These are phyloP conservation scores for Evernia prunastri DNA, from an alignment of 495 filamentous ascomycete genomes.

Conservation along the genomic window DNA sequence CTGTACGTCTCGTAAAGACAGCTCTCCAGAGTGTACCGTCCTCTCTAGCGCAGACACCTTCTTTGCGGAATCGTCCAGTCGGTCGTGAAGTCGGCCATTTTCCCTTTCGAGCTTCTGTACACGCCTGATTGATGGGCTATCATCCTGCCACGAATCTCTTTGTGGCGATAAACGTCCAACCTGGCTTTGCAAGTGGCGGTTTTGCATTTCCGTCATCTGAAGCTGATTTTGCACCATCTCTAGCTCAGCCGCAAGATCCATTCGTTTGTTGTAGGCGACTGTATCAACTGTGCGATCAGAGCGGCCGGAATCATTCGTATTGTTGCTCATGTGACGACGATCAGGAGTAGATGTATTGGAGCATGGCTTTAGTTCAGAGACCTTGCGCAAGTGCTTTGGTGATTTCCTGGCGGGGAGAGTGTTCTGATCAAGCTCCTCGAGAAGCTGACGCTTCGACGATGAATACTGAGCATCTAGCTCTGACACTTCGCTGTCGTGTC, in stretches of 20 bases:
- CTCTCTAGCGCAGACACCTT: conserved; percentile 89
- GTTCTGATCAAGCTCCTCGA: conserved; percentile 81
- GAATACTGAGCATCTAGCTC: conserved; percentile 67
- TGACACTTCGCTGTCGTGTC: conserved; percentile 64
- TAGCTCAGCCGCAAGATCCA: conserved; percentile 86
- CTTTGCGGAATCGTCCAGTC: conserved; percentile 90
- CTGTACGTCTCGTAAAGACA: conserved; percentile 86
- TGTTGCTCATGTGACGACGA: conserved; percentile 58
- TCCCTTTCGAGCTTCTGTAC: conserved; percentile 89
- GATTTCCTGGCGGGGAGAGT: conserved; percentile 70
- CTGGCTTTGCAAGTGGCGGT: conserved; percentile 87
- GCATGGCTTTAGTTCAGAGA: conserved; percentile 64
- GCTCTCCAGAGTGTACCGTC: conserved; percentile 77
- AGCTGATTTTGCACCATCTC: conserved; percentile 93
- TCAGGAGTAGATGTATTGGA: conserved; percentile 72
- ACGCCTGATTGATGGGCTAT: conserved; percentile 75
- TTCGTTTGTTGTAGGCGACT: conserved; percentile 76
- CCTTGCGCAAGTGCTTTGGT: conserved; percentile 66
- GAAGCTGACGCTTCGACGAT: conserved; percentile 60
- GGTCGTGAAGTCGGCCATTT: conserved; percentile 86
- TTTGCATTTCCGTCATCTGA: conserved; percentile 93
- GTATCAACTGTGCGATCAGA: conserved; percentile 90
- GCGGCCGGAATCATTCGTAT: conserved; percentile 68
- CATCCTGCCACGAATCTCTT: conserved; percentile 61
- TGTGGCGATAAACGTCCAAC: conserved; percentile 57